Base-by-base conservation (phyloP, 345 rosid species). In the Gossypium raimondii region DNA sequence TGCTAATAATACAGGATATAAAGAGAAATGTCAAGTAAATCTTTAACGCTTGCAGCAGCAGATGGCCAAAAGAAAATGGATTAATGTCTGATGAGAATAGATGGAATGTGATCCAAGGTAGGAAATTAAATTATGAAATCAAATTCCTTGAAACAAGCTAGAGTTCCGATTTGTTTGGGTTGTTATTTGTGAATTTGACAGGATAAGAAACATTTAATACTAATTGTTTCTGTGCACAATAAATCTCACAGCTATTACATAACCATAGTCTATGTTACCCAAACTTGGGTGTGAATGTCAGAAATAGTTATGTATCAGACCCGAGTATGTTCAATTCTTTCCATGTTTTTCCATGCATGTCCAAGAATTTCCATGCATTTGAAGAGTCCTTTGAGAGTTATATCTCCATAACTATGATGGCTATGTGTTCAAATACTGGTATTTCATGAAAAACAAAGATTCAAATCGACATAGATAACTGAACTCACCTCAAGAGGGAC, bases 401-500 rank as follows among this genome's bases (percentile, higher is more conserved):
- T 16, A 17, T 52, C 20, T 52, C 57, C 20, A 52, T 52, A 52
- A 20, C 61, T 18, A 20, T 20, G 41, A 57, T 57, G n/a, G 8
- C 7, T 5, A 13, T 51, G 56, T 4, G 17, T 4, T 51, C 18
- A 5, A 14, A 13, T 51, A 51, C 17, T 24, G 61, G 25, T 57
- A 57, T 20, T 57, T 57, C 24, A 57, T 57, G 61, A 57, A 57
- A 57, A 18, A 57, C 22, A 25, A 57, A 51, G 27, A 57, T 20
- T 20, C 61, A 57, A 20, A 57, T 24, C 29, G 22, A 20, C 27
- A 20, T 20, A 57, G 61, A 57, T 10, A 57, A 57, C 29, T 12
- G 11, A 57, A 76, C 87, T 81, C 55, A 92, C 98, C 87, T 78
- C 85, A 55, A 92, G 86, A 67, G 92, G 93, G 67, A 94, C 97